Conservation (phyloP, 306 rosid genomes). For the Citrullus amarus region DNA sequence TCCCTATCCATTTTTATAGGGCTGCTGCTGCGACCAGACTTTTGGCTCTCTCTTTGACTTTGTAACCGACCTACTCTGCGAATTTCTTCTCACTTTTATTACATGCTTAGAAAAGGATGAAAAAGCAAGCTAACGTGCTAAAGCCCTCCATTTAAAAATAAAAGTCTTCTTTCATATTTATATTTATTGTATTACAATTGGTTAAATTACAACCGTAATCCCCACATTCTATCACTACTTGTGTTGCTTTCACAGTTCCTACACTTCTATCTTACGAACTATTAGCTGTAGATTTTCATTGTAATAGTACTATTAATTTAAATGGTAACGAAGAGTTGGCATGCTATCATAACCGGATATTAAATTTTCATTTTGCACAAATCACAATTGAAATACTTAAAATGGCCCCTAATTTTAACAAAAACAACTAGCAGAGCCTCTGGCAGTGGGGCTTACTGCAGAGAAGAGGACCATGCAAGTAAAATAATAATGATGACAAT, state of each 20-base stretch:
- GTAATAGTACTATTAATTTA: no score
- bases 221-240: not conserved
- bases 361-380: not conserved
- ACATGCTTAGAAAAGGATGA: not conserved
- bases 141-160: not conserved
- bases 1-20: not conserved
- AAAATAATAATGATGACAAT: not conserved
- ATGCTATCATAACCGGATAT: not conserved
- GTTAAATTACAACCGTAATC: not conserved
- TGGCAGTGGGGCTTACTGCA: not conserved
- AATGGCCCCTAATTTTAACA: not conserved
- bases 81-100: no score
- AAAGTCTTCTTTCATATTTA: not conserved
- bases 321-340: not conserved
- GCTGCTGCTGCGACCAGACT: not conserved
- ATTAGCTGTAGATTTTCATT: no score
- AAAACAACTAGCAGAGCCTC: not conserved
- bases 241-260: no score
- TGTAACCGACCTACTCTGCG: not conserved
- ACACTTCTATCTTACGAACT: no score
- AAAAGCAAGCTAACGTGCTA: not conserved
- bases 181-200: not conserved
- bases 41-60: not conserved
- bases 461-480: not conserved
- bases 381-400: not conserved